Evolutionary conservation across 2,329 filamentous ascomycete species (phyloP).

Genomic region (Zarea fungicola): DNA sequence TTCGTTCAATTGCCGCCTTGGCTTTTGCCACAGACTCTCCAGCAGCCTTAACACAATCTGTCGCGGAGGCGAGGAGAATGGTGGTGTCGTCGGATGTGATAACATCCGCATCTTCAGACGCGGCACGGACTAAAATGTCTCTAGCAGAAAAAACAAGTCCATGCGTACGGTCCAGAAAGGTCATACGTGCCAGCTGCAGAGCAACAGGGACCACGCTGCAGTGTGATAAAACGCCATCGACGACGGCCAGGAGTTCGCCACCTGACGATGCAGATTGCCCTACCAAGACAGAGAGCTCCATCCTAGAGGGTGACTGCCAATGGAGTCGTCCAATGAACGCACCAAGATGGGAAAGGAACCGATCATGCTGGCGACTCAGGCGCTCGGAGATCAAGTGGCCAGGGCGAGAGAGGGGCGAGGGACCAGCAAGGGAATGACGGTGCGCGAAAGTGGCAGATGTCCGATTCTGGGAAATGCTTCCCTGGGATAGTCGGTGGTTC

Average conservation of each 20-base stretch:
- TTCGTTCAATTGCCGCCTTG: conserved; percentile 76
- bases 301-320: conserved; percentile 83
- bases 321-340: conserved; percentile 89
- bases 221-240: conserved; percentile 77
- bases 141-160: conserved; percentile 76
- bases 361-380: conserved; percentile 75
- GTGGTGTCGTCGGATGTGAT: conserved; percentile 77
- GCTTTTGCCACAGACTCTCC: conserved; percentile 89
- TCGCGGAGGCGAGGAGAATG: conserved; percentile 71
- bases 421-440: conserved; percentile 69
- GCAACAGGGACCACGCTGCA: conserved; percentile 62
- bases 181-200: conserved; percentile 63
- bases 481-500: conserved; percentile 32
- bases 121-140: conserved; percentile 66
- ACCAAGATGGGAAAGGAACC: conserved; percentile 82
- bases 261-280: conserved; percentile 80
- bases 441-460: conserved; percentile 58
- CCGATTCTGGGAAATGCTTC: conserved; percentile 37
- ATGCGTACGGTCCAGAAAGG: conserved; percentile 75
- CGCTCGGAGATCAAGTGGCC: conserved; percentile 78
- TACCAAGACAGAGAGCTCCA: conserved; percentile 76
- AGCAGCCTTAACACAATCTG: conserved; percentile 80
- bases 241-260: conserved; percentile 68
- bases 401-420: conserved; percentile 56
- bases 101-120: conserved; percentile 68